phyloP scores from a whole-genome alignment of 2,329 filamentous ascomycete species.

The Epichloe scottii region DNA sequence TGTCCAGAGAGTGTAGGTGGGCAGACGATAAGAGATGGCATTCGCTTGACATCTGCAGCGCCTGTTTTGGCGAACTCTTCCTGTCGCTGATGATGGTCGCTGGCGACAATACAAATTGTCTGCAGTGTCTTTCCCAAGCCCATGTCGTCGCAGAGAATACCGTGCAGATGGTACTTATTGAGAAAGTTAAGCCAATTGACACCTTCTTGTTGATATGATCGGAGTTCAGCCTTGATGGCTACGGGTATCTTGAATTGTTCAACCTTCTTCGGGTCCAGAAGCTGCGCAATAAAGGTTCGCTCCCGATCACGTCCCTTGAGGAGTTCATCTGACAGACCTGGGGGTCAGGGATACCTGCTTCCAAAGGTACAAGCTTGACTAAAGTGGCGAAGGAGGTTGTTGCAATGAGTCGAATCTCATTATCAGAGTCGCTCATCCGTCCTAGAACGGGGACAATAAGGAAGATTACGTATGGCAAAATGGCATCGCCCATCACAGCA shows the following conservation, averaged over 20 bases:
- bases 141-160: slow-evolving; percentile 98
- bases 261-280: slow-evolving; percentile 93
- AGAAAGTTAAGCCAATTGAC: slow-evolving; percentile 98
- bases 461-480: slow-evolving; percentile 96
- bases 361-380: slow-evolving; percentile 91
- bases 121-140: slow-evolving; percentile 95
- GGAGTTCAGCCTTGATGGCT: slow-evolving; percentile 89
- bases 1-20: slow-evolving; percentile 93
- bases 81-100: slow-evolving; percentile 86
- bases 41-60: slow-evolving; percentile 60
- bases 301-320: slow-evolving; percentile 86
- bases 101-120: slow-evolving; percentile 94
- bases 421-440: slow-evolving; percentile 96
- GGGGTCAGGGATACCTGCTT: slow-evolving; percentile 97
- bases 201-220: slow-evolving; percentile 95
- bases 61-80: slow-evolving; percentile 80
- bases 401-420: slow-evolving; percentile 84
- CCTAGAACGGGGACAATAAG: slow-evolving; percentile 93
- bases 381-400: slow-evolving; percentile 95
- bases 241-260: slow-evolving; percentile 90
- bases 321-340: slow-evolving; percentile 77
- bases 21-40: slow-evolving; percentile 91
- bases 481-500: slow-evolving; percentile 93
- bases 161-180: slow-evolving; percentile 94
- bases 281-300: slow-evolving; percentile 90